These are phyloP conservation scores for Aristolochia californica DNA, from an alignment of 164 flowering plant species.

Conservation along the genomic window DNA sequence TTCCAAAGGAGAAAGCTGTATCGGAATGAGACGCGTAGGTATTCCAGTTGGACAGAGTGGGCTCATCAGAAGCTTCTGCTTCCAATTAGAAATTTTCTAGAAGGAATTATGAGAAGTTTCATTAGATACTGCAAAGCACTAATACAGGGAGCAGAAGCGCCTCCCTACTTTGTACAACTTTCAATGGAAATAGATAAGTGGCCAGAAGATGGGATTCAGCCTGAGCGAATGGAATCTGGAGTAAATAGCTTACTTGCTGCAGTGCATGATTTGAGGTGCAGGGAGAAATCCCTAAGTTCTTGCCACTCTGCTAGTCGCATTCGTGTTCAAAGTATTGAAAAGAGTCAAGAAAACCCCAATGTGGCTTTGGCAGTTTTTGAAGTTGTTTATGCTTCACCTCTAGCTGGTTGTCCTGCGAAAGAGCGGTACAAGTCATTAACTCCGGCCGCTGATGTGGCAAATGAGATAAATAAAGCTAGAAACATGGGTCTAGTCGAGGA, in stretches of 20 bases:
- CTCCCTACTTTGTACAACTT: slow-evolving; percentile 93
- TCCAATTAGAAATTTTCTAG: slow-evolving; percentile 19
- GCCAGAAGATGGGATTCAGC: slow-evolving; percentile 97
- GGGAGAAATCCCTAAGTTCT: slow-evolving; percentile 27
- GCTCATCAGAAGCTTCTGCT: slow-evolving; percentile 19
- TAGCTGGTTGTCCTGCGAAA: slow-evolving; percentile 31
- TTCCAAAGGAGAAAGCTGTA: slow-evolving; percentile 21
- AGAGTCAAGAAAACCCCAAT: slow-evolving; percentile 60
- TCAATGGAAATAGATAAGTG: slow-evolving; percentile 76
- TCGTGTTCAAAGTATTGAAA: slow-evolving; percentile 93
- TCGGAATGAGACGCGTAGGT: slow-evolving; percentile 23
- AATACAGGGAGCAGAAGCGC: slow-evolving; percentile 89
- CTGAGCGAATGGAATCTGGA: slow-evolving; percentile 89
- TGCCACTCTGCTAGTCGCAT: slow-evolving; percentile 63
- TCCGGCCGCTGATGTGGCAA: slow-evolving; percentile 88
- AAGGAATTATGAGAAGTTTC: slow-evolving; percentile 30
- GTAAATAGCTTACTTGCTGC: slow-evolving; percentile 59
- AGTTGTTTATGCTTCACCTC: slow-evolving; percentile 74
- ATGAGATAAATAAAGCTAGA: slow-evolving; percentile 58
- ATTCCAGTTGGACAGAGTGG: slow-evolving; percentile 35
- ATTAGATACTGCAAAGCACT: slow-evolving; percentile 75
- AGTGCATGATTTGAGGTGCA: slow-evolving; percentile 66
- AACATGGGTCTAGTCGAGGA: slow-evolving; percentile 39
- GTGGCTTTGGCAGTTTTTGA: slow-evolving; percentile 82
- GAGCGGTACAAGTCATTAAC: slow-evolving; percentile 71